Base-by-base conservation (phyloP, 768 basidiomycete species). In the Russula griseocarnosa region DNA sequence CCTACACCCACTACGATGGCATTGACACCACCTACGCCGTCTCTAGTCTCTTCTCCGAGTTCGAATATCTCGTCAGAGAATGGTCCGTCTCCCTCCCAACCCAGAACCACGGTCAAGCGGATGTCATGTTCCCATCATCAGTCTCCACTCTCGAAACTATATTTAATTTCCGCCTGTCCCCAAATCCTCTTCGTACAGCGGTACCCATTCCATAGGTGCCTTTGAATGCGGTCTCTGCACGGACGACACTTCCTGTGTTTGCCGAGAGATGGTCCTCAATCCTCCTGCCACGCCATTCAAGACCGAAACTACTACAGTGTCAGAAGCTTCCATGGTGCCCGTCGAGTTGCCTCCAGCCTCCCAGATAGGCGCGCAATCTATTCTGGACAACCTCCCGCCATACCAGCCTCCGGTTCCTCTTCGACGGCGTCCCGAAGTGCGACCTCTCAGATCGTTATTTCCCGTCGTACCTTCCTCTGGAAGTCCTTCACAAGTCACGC, bases 371-470 rank as follows among this genome's bases (percentile, higher is more conserved):
- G 13, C 75, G n/a, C 66, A 73, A n/a, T 90, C 86, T 56, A 87
- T 89, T 60, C 79, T 91, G 46, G 88, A 91, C 62, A 85, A 88
- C 68, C 80, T 90, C 1, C 88, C 91, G 42, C 81, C 85, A 11
- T 93, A 88, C 72, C 88, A 93, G 69, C 85, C 91, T 0, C 82
- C 93, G 3, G 85, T 95, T 30, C 91, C 92, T 36, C 83, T 95
- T 42, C 87, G 87, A 58, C 85, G 87, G 46, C 81, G 82, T 34
- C 70, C 76, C 1, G 69, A 73, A 47, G 71, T 69, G 67, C 71
- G 76, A 18, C 74, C 73, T 6, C 68, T 74, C 40, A 82, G 81
- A 60, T 74, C 82, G 14, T 74, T 88, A 40, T 90, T 89, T 72
- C 81, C 84, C 10, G 74, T 81, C 36, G 66, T 71, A 50, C 72